Base-by-base conservation (phyloP, 768 basidiomycete species). In the Boletus patriciae region DNA sequence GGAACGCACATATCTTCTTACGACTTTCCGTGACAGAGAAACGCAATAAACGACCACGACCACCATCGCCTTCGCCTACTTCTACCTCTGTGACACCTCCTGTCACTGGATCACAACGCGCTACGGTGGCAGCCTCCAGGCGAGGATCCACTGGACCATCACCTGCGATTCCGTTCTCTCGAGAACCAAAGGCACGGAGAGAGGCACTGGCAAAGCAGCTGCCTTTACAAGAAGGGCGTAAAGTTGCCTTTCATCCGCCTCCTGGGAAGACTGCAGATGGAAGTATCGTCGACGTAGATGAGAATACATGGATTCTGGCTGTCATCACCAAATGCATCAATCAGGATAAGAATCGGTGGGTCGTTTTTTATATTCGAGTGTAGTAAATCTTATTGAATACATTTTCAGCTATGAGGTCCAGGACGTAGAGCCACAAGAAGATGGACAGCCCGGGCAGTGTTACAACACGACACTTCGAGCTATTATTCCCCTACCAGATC, bases 401-500 rank as follows among this genome's bases (percentile, higher is more conserved):
- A 19, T 33, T 10, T 41, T 15, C 56, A 92, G 89, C 60, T 93
- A 93, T 61, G 90, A 92, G 70, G 92, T 94, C 0, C 88, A 90
- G 71, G 92, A 93, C 66, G 85, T 83, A 38, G 91, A 94, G 61
- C 87, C 88, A 19, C 87, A 90, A 70, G 90, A 91, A 67, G 87
- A 90, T 52, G 87, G 89, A 10, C 80, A 87, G 60, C 85, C 87
- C 21, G 88, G 87, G 65, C 75, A 74, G 74, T 78, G 78, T 59
- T 92, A 91, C 63, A 84, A 81, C 57, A 86, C 92, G 3, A 85
- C 83, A 9, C 76, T 88, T 23, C 81, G 81, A 47, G 78, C 84
- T 31, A 85, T 93, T 42, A 88, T 94, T 52, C 91, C 92, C 1
- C 76, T 94, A 25, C 92, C 92, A 8, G 90, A 93, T 65, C 86